Evolutionary conservation across 169 alveolate genomes (phyloP), one percentile per base, ranked within the genome.

Genomic region (Toxoplasma gondii): DNA sequence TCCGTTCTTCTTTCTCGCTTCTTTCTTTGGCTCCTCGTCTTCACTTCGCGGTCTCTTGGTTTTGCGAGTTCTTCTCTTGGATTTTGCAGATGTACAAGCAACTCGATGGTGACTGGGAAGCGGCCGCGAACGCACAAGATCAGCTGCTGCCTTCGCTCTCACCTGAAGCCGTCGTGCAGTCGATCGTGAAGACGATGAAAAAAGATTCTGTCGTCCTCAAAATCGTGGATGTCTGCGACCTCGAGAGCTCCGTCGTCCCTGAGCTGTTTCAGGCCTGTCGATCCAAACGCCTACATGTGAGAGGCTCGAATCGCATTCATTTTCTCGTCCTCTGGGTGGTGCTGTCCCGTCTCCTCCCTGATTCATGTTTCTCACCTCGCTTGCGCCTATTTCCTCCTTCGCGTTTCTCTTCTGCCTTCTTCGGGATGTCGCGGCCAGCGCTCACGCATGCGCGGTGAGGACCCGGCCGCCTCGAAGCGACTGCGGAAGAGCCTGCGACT

Each of bases 241-340:
- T 97, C 39, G 98, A 97, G 93, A 95, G 95, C 86, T 96, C 98
- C 0, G 97, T 97, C 83, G 95, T 97, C 31, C 98, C 98, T 24
- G 98, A 97, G 92, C 95, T 97, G 12, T 97, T 97, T 92, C 97
- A 97, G 94, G 98, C 97, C 31, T 94, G 97, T 70, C 95, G 98
- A 49, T 94, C 96, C 94, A 96, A 97, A 92, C 96, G 97, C 45
- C 92, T 97, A 69, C 54, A 58, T 36, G 94, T 91, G 38, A 58
- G 49, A 39, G 10, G 10, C 1, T 45, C 12, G 4, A 4, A 7
- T 38, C 88, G 53, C 31, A 9, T 9, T 29, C 7, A 2, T 9
- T 49, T 4, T 49, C 12, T 12, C 4, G 58, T 49, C 12, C 22
- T 49, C 58, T 49, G 58, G n/a, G n/a, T n/a, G n/a, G n/a, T n/a